Conservation (phyloP, 352 stramenopile genomes). For the Globisporangium camurandrum region DNA sequence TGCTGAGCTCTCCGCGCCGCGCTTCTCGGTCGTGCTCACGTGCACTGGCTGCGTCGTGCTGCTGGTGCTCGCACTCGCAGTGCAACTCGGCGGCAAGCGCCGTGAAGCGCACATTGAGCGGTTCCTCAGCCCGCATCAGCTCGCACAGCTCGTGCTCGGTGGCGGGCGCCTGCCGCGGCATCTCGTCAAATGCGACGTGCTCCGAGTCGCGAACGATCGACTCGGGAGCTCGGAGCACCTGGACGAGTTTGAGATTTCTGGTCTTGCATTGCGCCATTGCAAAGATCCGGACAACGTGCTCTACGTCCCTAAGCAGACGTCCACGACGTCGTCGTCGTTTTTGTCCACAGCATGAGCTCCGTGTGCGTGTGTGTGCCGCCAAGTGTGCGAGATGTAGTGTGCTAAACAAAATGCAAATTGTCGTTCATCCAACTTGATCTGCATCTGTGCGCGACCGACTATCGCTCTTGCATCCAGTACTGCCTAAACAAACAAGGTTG, state of each 20-base stretch:
- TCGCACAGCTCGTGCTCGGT: constrained; percentile 34
- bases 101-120: constrained; percentile 34
- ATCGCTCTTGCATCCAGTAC: too few species aligned
- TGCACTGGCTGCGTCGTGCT: constrained; percentile 28
- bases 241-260: constrained; percentile 48
- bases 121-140: constrained; percentile 36
- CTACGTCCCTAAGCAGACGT: constrained; percentile 7
- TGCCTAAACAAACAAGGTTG: too few species aligned
- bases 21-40: constrained; percentile 28
- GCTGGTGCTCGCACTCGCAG: constrained; percentile 23
- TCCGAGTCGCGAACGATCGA: constrained; percentile 38
- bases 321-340: constrained; percentile 7
- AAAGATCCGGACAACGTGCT: constrained; percentile 30
- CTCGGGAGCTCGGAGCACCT: constrained; percentile 46
- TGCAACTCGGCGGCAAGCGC: constrained; percentile 34
- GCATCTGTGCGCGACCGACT: too few species aligned
- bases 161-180: constrained; percentile 27
- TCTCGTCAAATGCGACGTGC: constrained; percentile 38
- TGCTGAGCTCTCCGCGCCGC: constrained; percentile 25
- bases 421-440: too few species aligned
- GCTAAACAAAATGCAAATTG: too few species aligned
- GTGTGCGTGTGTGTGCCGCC: neutral
- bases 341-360: neutral
- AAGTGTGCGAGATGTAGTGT: too few species aligned
- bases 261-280: constrained; percentile 34